Evolutionary conservation across 1,284 basidiomycete genomes (phyloP), one percentile per base, ranked within the genome.

Genomic region (Abortiporus biennis): DNA sequence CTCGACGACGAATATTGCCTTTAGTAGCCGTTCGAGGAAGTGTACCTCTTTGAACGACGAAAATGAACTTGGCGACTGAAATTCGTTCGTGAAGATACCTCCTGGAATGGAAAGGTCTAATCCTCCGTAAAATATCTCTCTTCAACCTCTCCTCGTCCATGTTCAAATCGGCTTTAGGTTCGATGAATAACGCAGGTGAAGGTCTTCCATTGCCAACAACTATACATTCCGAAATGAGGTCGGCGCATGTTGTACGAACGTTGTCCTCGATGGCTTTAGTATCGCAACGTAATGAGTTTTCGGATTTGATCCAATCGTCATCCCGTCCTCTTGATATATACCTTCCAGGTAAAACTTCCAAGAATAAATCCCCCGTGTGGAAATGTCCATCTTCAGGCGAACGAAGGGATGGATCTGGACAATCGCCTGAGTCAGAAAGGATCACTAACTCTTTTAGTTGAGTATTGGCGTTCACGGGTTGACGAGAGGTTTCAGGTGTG

Each of bases 301-400:
- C 77, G 32, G 76, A 80, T 63, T 85, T 85, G 57, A 86, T 85
- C 83, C 83, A 86, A 57, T 86, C 83, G 48, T 85, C 83, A 48
- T 84, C 75, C 32, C 83, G 71, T 13, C 83, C 83, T 37, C 78
- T 71, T 54, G 74, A 82, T 22, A 76, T 55, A 57, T 78, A 86
- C 46, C 61, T 62, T 0, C 78, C 78, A 1, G 74, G 67, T 1
- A 62, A 46, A 24, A 70, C 64, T 54, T 82, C 74, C 48, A 76
- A 68, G 67, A 86, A 86, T 19, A 86, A 64, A 55, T 86, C 83
- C 4, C 83, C 83, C 9, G 84, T 86, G 58, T 84, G 81, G 62
- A 80, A 84, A 52, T 82, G 64, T 4, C 81, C 80, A 54, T 85
- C 80, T 0, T 63, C 48, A 36, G 25, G 13, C 11, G 68, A 54